Evolutionary conservation across 2,329 filamentous ascomycete species (phyloP).

Genomic region (Thelonectria olida): DNA sequence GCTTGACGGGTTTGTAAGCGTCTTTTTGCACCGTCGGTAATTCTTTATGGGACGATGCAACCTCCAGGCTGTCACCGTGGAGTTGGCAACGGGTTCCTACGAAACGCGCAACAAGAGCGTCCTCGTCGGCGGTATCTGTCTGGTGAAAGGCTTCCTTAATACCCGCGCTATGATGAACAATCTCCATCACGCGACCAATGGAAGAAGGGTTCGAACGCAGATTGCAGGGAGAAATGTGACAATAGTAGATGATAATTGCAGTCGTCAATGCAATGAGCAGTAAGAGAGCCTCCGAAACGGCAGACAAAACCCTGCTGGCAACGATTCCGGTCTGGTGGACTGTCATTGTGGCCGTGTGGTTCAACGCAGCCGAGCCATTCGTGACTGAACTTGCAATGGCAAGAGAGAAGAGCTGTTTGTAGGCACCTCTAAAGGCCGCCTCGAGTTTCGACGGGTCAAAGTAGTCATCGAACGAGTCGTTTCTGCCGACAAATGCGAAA

Average conservation of each 20-base stretch:
- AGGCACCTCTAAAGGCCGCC: background rate
- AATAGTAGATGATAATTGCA: background rate
- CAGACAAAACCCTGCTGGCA: background rate
- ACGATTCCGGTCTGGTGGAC: background rate
- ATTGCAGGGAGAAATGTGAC: background rate
- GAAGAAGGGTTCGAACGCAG: background rate
- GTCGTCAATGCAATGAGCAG: background rate
- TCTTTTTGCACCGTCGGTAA: too few relatives aligned
- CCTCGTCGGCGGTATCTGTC: too few relatives aligned
- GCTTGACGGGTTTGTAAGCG: conserved; percentile 15
- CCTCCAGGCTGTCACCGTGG: too few relatives aligned
- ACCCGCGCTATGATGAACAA: conserved; percentile 1
- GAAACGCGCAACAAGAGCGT: too few relatives aligned
- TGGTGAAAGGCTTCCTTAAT: background rate
- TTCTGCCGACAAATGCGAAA: too few relatives aligned
- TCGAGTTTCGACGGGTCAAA: background rate
- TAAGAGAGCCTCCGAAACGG: background rate
- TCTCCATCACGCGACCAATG: background rate
- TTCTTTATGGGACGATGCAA: too few relatives aligned
- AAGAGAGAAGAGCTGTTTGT: background rate
- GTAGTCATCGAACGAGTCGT: background rate
- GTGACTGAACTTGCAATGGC: background rate
- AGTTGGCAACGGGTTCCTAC: too few relatives aligned
- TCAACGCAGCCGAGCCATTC: background rate
- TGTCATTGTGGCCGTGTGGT: background rate